Evolutionary conservation across 2,329 filamentous ascomycete genomes (phyloP), one percentile per base, ranked within the genome.

Genomic region (Fusarium irregulare): DNA sequence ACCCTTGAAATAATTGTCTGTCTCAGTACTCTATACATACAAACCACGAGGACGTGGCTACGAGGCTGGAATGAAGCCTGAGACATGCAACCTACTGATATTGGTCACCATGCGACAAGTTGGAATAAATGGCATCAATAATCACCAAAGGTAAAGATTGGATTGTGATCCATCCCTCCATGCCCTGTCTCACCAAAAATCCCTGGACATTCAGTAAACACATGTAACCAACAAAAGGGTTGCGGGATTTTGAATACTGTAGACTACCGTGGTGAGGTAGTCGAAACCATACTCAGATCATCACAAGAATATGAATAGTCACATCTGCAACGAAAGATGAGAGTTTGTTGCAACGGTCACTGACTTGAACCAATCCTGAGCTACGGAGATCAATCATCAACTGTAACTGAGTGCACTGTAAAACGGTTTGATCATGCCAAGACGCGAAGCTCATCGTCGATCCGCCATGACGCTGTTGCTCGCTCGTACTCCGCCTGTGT

Each of bases 401-500:
- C 27, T 45, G 53, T 56, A 54, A 40, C 47, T 42, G 41, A 49
- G 21, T 37, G 28, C 12, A 30, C 28, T 30, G 53, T 54, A 56
- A 47, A 56, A 60, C 32, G 62, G 60, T 16, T 34, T 45, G 23
- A 45, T 46, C 56, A 56, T 56, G 68, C 68, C 68, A 71, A 71
- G 68, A 69, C 64, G 16, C 41, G 56, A 68, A 55, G 47, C 51
- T 57, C 68, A 69, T 71, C 64, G 68, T 58, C 64, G 68, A 71
- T 69, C 68, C 48, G 68, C 57, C 64, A 71, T 71, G 68, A 71
- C 68, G 68, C 53, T 47, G 56, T 60, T 20, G 44, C 58, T 64
- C 27, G 42, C 34, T 40, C 18, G 34, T 51, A 42, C 56, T 55
- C 66, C 66, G 66, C 66, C 62, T 60, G 60, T 57, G 55, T 59